Evolutionary conservation across 192 early-diverging fungal genomes (phyloP).

Genomic region (Spizellomyces punctatus): DNA sequence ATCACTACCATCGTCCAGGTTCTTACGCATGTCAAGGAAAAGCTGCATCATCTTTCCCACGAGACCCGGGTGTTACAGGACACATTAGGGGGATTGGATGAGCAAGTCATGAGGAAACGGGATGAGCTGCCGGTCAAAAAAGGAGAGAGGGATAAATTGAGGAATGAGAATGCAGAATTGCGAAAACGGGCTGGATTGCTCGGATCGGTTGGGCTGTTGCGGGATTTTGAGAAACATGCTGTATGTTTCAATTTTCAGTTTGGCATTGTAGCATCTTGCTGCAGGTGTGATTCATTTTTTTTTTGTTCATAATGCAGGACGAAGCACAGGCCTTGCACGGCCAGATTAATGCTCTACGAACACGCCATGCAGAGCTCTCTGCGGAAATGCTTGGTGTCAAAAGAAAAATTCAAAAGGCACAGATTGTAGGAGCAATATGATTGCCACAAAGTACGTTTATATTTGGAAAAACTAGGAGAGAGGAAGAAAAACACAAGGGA

Average conservation of each 20-base stretch:
- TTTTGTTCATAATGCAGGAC: slow-evolving; percentile 31
- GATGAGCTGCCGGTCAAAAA: slow-evolving; percentile 54
- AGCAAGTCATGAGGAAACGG: slow-evolving; percentile 45
- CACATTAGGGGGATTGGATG: slow-evolving; percentile 43
- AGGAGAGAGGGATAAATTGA: slow-evolving; percentile 43
- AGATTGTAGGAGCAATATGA: slow-evolving; percentile 17
- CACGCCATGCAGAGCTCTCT: slow-evolving; percentile 38
- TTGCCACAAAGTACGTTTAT: too few relatives aligned
- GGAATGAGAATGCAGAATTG: slow-evolving; percentile 43
- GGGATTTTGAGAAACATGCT: slow-evolving; percentile 61
- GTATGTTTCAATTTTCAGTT: slow-evolving; percentile 4
- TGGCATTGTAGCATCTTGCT: too few relatives aligned
- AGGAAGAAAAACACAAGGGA: too few relatives aligned
- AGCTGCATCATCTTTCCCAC: slow-evolving; percentile 33
- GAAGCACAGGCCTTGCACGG: slow-evolving; percentile 34
- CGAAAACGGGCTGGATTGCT: slow-evolving; percentile 56
- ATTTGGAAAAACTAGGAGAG: too few relatives aligned
- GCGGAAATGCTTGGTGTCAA: slow-evolving; percentile 42
- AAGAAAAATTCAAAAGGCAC: slow-evolving; percentile 41
- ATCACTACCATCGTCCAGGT: slow-evolving; percentile 68
- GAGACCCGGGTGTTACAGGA: not conserved
- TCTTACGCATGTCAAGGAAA: slow-evolving; percentile 66
- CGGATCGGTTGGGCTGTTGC: slow-evolving; percentile 50
- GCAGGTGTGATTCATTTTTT: slow-evolving; percentile 16
- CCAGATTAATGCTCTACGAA: slow-evolving; percentile 34